Base-by-base conservation (phyloP, 345 rosid species). In the Populus euphratica region DNA sequence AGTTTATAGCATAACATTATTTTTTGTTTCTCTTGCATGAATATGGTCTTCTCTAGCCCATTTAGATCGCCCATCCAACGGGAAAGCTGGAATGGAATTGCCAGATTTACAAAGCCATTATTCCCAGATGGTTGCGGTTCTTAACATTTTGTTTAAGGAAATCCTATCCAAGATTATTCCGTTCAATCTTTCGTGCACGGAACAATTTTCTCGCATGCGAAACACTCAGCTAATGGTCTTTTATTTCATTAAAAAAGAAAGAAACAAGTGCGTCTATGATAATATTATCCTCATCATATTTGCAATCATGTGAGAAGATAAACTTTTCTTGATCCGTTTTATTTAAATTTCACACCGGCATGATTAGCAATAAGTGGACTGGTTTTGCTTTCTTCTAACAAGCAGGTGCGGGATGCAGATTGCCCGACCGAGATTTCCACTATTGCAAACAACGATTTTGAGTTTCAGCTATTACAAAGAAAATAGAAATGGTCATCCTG, bases 121-220 rank as follows among this genome's bases (percentile, higher is more conserved):
- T 3, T 17, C 39, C 38, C 47, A 13, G 11, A 14, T 31, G 13
- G 27, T 6, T 18, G 44, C 70, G 2, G 10, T 17, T 33, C 70
- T 38, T 69, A 12, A n/a, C 72, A 23, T 69, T 69, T 41, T 39
- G 1, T 67, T 12, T 69, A 16, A 36, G 14, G 11, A 4, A 69
- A 69, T 36, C 72, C 72, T 69, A 12, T 69, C 72, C 52, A 74
- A 14, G 69, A 62, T 74, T 43, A 21, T 63, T 5, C 43, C 44
- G 59, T 36, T 14, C 17, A 39, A 43, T 74, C 68, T 25, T 17
- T 68, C 77, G 77, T 74, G 38, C 69, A 74, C 69, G 77, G 47
- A 63, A 74, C 69, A 62, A 52, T 35, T 52, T 20, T 70, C 21
- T 7, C 1, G 59, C 49, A 25, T 44, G 9, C 73, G 2, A 21